A percentile compares a stretch with the other conserved stretches of the same genome.
Conservation (phyloP, 2,329 filamentous ascomycete genomes). For the Fusarium sacchari region DNA sequence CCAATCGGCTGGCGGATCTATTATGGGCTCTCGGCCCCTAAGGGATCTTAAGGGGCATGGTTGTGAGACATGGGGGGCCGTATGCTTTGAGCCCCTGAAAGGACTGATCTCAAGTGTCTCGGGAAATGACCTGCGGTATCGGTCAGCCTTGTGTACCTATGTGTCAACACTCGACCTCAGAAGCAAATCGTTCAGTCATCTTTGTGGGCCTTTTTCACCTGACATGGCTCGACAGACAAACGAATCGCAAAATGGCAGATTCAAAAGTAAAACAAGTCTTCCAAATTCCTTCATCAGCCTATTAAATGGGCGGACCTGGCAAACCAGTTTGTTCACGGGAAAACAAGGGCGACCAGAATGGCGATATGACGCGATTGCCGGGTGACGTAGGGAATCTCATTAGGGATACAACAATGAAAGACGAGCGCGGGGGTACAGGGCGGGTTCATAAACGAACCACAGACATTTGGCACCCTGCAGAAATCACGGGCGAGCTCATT, state of each 20-base stretch:
- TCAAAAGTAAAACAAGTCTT: not conserved
- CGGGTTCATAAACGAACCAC: slow-evolving; percentile 12
- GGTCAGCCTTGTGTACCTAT: slow-evolving; percentile 31
- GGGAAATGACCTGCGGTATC: slow-evolving; percentile 13
- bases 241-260: not conserved
- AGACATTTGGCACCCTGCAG: slow-evolving; percentile 1
- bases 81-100: slow-evolving; percentile 23
- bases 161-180: slow-evolving; percentile 2
- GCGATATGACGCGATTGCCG: slow-evolving; percentile 34
- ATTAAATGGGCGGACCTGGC: not conserved
- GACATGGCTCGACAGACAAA: not conserved
- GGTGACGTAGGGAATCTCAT: slow-evolving; percentile 42
- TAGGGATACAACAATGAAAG: slow-evolving; percentile 19
- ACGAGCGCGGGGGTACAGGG: slow-evolving; percentile 20
- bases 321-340: slow-evolving; percentile 22
- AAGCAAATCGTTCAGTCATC: not conserved
- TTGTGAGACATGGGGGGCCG: slow-evolving; percentile 43
- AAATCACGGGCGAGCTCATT: slow-evolving; percentile 15
- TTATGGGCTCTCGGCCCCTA: slow-evolving; percentile 37
- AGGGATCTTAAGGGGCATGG: slow-evolving; percentile 40
- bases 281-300: not conserved
- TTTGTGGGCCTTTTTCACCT: not conserved
- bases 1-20: slow-evolving; percentile 41
- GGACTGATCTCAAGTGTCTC: slow-evolving; percentile 28
- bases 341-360: slow-evolving; percentile 23